Percentiles rank a stretch among this genome's conserved stretches.
phyloP scores from a whole-genome alignment of 768 basidiomycete species.

The Galerina sulciceps region DNA sequence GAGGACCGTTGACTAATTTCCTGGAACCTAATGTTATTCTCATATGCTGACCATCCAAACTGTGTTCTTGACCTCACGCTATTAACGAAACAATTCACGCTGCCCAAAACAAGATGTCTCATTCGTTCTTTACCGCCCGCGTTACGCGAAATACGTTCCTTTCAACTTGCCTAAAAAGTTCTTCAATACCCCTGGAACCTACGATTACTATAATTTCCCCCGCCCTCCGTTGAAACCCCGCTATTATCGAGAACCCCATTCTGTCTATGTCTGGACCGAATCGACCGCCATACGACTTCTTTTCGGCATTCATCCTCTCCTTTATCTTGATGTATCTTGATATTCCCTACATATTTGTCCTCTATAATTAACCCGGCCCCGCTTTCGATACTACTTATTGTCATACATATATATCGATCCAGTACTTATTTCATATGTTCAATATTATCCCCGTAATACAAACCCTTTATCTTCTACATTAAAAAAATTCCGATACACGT shows the following conservation, averaged over 20 bases:
- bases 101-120: constrained; percentile 30
- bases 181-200: constrained; percentile 24
- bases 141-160: constrained; percentile 28
- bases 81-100: constrained; percentile 33
- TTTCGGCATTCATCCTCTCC: constrained; percentile 22
- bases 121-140: constrained; percentile 30
- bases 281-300: constrained; percentile 17
- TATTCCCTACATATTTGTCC: constrained; percentile 13
- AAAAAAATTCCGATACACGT: not conserved
- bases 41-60: constrained; percentile 17
- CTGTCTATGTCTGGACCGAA: constrained; percentile 21
- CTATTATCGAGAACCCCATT: constrained; percentile 28
- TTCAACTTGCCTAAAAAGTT: constrained; percentile 33
- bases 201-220: constrained; percentile 28
- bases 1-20: constrained; percentile 18
- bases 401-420: constrained; percentile 15
- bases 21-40: constrained; percentile 21
- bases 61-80: constrained; percentile 28
- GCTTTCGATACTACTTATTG: constrained; percentile 20
- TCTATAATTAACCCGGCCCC: constrained; percentile 14
- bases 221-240: constrained; percentile 28
- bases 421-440: constrained; percentile 15
- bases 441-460: constrained; percentile 22
- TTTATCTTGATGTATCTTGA: constrained; percentile 25
- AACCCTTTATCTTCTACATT: not conserved